phyloP scores from a whole-genome alignment of 2,329 filamentous ascomycete genomes.

The Fusarium piperis region DNA sequence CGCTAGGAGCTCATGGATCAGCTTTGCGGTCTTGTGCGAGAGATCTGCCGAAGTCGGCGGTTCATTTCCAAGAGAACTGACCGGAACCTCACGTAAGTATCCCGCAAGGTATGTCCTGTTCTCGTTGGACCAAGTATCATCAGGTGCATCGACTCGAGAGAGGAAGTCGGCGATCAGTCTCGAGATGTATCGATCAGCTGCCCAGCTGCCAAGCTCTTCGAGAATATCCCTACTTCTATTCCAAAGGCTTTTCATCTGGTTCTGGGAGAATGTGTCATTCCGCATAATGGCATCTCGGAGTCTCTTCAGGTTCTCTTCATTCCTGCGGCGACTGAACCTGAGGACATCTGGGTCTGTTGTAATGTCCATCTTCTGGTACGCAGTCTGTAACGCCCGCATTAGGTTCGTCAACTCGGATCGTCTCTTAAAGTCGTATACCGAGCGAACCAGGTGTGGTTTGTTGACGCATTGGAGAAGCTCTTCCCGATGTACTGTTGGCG shows the following conservation, averaged over 20 bases:
- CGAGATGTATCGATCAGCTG: conserved; percentile 72
- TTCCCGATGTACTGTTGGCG: conserved; percentile 73
- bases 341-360: conserved; percentile 68
- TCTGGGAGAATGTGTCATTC: conserved; percentile 61
- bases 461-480: conserved; percentile 77
- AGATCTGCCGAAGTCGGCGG: conserved; percentile 45
- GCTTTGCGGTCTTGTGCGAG: conserved; percentile 65
- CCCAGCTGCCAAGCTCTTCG: conserved; percentile 72
- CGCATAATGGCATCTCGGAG: conserved; percentile 54
- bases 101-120: conserved; percentile 67
- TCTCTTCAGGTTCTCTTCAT: conserved; percentile 50
- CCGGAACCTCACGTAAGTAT: conserved; percentile 52
- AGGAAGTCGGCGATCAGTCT: conserved; percentile 54
- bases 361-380: conserved; percentile 61
- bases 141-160: conserved; percentile 30
- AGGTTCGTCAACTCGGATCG: conserved; percentile 39
- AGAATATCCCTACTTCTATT: conserved; percentile 61
- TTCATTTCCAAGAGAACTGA: conserved; percentile 6
- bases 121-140: conserved; percentile 55
- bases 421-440: conserved; percentile 44
- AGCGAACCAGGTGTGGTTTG: conserved; percentile 64
- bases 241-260: conserved; percentile 66
- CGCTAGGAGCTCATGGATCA: conserved; percentile 63
- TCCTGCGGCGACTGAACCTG: conserved; percentile 54
- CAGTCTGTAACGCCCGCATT: conserved; percentile 56